Conservation (phyloP, 2,329 filamentous ascomycete genomes). For the Alternaria dauci region DNA sequence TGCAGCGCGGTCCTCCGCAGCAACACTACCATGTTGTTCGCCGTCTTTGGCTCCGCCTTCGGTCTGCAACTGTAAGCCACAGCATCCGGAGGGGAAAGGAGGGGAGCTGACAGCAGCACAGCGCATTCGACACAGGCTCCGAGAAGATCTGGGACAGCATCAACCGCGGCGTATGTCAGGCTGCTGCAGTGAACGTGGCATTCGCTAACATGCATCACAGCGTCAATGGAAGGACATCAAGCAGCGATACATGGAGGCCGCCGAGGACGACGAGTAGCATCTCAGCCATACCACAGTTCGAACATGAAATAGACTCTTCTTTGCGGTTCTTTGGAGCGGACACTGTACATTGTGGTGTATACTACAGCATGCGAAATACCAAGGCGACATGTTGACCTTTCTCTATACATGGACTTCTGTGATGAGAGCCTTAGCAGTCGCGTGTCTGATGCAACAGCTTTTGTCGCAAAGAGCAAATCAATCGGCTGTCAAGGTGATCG, state of each 20-base stretch:
- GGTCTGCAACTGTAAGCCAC: conserved; percentile 86
- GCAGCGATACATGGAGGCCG: conserved; percentile 78
- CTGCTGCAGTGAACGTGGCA: neutral
- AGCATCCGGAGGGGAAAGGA: conserved; percentile 6
- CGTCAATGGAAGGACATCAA: conserved; percentile 99
- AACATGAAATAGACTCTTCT: conserved; percentile 30
- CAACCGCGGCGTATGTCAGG: conserved; percentile 78
- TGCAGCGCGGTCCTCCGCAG: conserved; percentile 81
- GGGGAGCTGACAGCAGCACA: conserved; percentile 54
- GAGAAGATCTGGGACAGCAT: conserved; percentile 89
- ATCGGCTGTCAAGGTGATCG: neutral
- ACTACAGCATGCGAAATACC: conserved; percentile 42
- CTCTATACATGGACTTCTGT: neutral
- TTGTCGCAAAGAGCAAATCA: neutral
- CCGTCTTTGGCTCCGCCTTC: conserved; percentile 88
- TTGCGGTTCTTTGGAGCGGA: conserved; percentile 27
- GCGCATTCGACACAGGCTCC: conserved; percentile 81
- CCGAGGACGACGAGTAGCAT: conserved; percentile 66
- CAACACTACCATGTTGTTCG: conserved; percentile 87
- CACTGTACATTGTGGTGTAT: conserved; percentile 50
- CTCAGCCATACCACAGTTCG: conserved; percentile 16
- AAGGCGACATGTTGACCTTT: conserved; percentile 22
- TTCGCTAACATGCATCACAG: conserved; percentile 59
- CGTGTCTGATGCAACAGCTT: neutral
- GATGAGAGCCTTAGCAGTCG: neutral